Evolutionary conservation across 371 early-diverging fungal genomes (phyloP).

Genomic region (Circinella minor): DNA sequence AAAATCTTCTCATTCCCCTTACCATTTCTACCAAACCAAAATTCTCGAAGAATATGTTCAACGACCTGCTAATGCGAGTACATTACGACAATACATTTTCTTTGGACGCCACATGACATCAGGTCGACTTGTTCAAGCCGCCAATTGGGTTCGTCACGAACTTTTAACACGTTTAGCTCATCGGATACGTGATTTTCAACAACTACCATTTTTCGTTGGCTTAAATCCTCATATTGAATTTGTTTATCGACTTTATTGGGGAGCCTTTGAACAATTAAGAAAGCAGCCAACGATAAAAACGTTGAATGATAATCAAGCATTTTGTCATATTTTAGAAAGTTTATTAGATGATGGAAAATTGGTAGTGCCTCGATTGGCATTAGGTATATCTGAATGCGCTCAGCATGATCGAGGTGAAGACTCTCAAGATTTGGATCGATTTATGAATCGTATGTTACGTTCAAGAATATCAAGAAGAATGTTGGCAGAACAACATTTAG

Average conservation of each 20-base stretch:
- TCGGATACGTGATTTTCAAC: conserved; percentile 88
- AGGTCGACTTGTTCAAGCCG: conserved; percentile 82
- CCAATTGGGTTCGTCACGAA: conserved; percentile 90
- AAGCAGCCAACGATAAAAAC: conserved; percentile 69
- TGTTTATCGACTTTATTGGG: conserved; percentile 90
- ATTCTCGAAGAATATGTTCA: conserved; percentile 85
- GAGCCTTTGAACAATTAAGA: conserved; percentile 83
- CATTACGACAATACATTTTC: conserved; percentile 90
- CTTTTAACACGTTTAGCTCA: conserved; percentile 92
- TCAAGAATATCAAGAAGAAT: conserved; percentile 92
- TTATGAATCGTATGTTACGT: conserved; percentile 88
- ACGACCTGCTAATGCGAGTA: conserved; percentile 81
- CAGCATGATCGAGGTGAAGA: conserved; percentile 25
- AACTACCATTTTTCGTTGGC: conserved; percentile 91
- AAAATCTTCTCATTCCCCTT: conserved; percentile 50
- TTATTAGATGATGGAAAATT: conserved; percentile 79
- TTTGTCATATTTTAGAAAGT: conserved; percentile 72
- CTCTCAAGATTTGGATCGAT: conserved; percentile 66
- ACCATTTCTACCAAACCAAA: conserved; percentile 90
- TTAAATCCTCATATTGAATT: conserved; percentile 89
- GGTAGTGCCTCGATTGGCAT: conserved; percentile 86
- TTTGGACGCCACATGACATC: conserved; percentile 90
- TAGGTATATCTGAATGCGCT: conserved; percentile 85
- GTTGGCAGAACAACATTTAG: conserved; percentile 92
- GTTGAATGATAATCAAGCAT: conserved; percentile 75